Evolutionary conservation across 805 yeast genomes (phyloP).

Genomic region (Maudiozyma serrabonitensis): DNA sequence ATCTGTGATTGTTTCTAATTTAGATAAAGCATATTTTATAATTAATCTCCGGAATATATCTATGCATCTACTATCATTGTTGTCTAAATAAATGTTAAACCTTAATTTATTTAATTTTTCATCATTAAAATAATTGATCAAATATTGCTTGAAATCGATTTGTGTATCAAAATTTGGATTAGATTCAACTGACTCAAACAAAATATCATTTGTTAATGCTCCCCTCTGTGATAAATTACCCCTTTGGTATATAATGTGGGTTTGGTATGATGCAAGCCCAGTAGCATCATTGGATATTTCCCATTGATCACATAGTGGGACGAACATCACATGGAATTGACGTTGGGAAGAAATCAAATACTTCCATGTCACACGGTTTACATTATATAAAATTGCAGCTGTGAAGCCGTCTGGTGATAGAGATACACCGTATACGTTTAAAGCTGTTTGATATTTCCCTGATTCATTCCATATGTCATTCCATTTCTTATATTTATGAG

Average conservation of each 20-base stretch:
- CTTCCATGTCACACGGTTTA: slow-evolving; percentile 21
- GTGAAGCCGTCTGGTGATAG: slow-evolving; percentile 24
- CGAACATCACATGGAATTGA: slow-evolving; percentile 16
- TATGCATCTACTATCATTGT: slow-evolving; percentile 9
- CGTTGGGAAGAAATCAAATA: slow-evolving; percentile 24
- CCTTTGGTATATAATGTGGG: slow-evolving; percentile 19
- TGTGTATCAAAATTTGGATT: slow-evolving; percentile 5
- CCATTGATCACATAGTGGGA: slow-evolving; percentile 25
- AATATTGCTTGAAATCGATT: slow-evolving; percentile 14
- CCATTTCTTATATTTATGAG: slow-evolving; percentile 24
- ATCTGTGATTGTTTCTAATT: slow-evolving; percentile 13
- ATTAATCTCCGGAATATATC: slow-evolving; percentile 15
- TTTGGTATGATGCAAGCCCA: slow-evolving; percentile 29
- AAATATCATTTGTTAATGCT: background rate
- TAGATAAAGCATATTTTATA: slow-evolving; percentile 18
- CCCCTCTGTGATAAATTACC: slow-evolving; percentile 11
- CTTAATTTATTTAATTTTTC: slow-evolving; percentile 11
- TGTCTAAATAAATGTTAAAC: slow-evolving; percentile 17
- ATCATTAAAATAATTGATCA: slow-evolving; percentile 12
- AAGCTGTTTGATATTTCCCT: slow-evolving; percentile 20
- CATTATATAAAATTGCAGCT: slow-evolving; percentile 21
- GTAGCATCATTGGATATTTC: slow-evolving; percentile 14
- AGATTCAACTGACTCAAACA: background rate
- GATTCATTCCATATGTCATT: slow-evolving; percentile 17
- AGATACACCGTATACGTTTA: slow-evolving; percentile 22